Evolutionary conservation across 2,329 filamentous ascomycete species (phyloP), one percentile per base, ranked within the genome.

Genomic region (Verticillium tricorpus): DNA sequence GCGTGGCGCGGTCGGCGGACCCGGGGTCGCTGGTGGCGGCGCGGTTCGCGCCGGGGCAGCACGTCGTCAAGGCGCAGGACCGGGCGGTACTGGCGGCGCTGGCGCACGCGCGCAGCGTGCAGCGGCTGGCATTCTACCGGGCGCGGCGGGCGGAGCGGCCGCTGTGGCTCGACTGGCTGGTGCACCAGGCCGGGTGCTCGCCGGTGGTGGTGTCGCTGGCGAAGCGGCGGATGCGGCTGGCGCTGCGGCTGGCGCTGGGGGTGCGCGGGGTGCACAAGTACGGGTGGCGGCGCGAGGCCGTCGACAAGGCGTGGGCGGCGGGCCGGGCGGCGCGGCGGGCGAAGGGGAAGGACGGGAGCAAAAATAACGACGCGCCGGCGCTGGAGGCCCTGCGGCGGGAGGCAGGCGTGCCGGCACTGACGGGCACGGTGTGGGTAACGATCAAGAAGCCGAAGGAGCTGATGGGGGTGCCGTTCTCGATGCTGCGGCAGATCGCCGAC

Each of bases 181-280:
- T 45, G n/a, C 31, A 52, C 35, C 37, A 34, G 31, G 25, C 54
- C 9, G 31, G 31, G 14, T 31, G 54, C 54, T 31, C 54, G 25
- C 25, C 54, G 25, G 54, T 56, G 25, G 54, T 56, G 14, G 54
- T 56, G 25, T 15, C n/a, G 31, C 17, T 22, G 55, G 55, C 35
- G n/a, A 58, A 60, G 40, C 25, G 58, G 19, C 9, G 40, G 40
- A 22, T 57, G 37, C 52, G 58, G 14, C 39, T 52, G 22, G 61
- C 61, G 15, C 25, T 62, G n/a, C 17, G 25, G 35, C 22, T 32
- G 35, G 58, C 58, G 25, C 40, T 62, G 17, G 37, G 4, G 58
- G 54, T 9, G 54, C 19, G 45, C 19, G 61, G 61, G 25, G 19
- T 57, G 14, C 34, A 60, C 55, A 39, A 39, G 37, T 28, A 32